These are phyloP conservation scores for Stephanodiscus triporus DNA, from an alignment of 108 stramenopile species.

Conservation along the genomic window DNA sequence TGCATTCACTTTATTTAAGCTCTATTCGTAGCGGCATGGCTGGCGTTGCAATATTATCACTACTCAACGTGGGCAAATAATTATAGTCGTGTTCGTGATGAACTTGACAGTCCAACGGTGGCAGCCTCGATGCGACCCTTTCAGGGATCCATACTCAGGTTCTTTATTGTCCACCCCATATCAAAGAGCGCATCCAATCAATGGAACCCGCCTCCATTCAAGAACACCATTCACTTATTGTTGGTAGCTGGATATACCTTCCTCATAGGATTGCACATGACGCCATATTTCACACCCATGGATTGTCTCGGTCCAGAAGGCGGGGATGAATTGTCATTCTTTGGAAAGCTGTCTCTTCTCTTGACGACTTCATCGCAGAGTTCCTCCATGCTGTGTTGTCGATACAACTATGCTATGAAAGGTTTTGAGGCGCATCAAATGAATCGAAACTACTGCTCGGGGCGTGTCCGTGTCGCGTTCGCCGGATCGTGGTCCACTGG, in stretches of 20 bases:
- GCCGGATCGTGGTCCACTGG: constrained; percentile 49
- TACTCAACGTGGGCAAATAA: constrained; percentile 40
- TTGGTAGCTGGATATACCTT: constrained; percentile 32
- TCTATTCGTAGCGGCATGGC: constrained; percentile 33
- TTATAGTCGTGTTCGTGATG: constrained; percentile 22
- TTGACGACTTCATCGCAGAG: constrained; percentile 1
- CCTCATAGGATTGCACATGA: constrained; percentile 38
- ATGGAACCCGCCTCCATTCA: constrained; percentile 52
- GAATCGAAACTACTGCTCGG: constrained; percentile 45
- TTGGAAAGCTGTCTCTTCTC: constrained; percentile 25
- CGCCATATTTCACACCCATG: constrained; percentile 45
- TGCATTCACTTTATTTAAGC: neutral
- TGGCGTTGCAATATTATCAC: constrained; percentile 35
- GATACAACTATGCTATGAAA: constrained; percentile 52
- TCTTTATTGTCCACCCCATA: constrained; percentile 37
- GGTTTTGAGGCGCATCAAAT: constrained; percentile 32
- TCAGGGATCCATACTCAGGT: constrained; percentile 43
- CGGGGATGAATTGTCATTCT: constrained; percentile 16
- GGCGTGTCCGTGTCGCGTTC: constrained; percentile 44
- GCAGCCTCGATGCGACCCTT: constrained; percentile 42
- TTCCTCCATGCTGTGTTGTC: constrained; percentile 36
- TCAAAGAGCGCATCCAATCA: constrained; percentile 49
- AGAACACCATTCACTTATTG: constrained; percentile 40
- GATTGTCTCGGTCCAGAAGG: constrained; percentile 22
- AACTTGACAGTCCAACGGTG: constrained; percentile 17